These are phyloP conservation scores for Camellia sinensis DNA, from an alignment of 148 eudicot species.

Conservation along the genomic window DNA sequence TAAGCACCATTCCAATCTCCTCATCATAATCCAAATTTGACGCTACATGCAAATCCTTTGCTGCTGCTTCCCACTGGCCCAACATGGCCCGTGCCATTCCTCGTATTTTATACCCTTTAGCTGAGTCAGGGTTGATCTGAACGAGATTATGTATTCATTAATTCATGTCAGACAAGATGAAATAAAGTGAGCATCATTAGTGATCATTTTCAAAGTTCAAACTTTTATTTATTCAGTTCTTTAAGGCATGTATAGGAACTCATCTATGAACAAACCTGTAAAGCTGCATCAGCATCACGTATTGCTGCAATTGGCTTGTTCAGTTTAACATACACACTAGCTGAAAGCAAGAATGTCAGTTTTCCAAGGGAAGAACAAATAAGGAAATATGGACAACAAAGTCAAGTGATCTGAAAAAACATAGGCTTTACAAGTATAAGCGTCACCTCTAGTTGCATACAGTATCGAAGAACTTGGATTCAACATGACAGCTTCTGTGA, in stretches of 20 bases:
- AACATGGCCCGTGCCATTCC: conserved; percentile 74
- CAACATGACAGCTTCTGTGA: conserved; percentile 56
- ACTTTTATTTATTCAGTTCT: not conserved
- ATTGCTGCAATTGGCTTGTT: conserved; percentile 72
- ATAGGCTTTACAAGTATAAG: not conserved
- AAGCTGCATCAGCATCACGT: conserved; percentile 66
- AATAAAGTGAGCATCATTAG: conserved; percentile 11
- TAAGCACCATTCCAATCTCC: conserved; percentile 49
- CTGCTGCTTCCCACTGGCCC: conserved; percentile 71
- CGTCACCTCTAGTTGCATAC: conserved; percentile 68
- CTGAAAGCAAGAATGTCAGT: conserved; percentile 30
- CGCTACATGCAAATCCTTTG: conserved; percentile 60
- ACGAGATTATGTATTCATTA: conserved; percentile 4
- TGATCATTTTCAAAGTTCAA: not conserved
- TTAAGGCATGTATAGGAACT: not conserved
- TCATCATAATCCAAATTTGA: conserved; percentile 69
- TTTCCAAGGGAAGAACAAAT: conserved; percentile 13
- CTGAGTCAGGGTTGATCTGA: conserved; percentile 69
- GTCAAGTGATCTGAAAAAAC: not conserved
- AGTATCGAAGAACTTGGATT: conserved; percentile 64
- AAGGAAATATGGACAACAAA: not conserved
- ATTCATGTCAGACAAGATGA: conserved; percentile 1
- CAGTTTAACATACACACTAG: conserved; percentile 46
- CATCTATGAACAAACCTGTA: conserved; percentile 38
- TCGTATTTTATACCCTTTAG: conserved; percentile 62